phyloP scores from a whole-genome alignment of 805 yeast genomes.

The Lachancea fermentati region DNA sequence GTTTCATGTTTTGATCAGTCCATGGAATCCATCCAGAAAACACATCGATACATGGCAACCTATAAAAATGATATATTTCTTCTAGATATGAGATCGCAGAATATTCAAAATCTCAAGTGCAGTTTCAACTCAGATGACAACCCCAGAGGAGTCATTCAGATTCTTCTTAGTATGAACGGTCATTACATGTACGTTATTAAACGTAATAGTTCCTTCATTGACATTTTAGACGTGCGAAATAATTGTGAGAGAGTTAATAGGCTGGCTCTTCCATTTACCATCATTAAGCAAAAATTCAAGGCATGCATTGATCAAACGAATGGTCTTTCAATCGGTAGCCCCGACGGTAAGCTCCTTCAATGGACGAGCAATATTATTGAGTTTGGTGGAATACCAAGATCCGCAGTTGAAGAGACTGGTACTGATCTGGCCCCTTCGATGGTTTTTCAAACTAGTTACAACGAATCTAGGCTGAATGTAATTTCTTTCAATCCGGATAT shows the following conservation, averaged over 20 bases:
- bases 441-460: background rate
- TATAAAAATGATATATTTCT: conserved; percentile 26
- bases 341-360: conserved; percentile 15
- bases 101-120: conserved; percentile 1
- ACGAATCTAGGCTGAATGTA: conserved; percentile 15
- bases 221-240: conserved; percentile 33
- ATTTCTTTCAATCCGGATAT: conserved; percentile 17
- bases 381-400: conserved; percentile 23
- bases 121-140: conserved; percentile 8
- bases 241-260: conserved; percentile 10
- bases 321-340: conserved; percentile 26
- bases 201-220: conserved; percentile 28
- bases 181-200: conserved; percentile 32
- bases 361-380: conserved; percentile 26
- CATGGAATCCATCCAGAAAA: background rate
- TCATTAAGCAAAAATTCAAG: conserved; percentile 22
- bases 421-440: background rate
- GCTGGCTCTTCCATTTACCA: conserved; percentile 20
- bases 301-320: conserved; percentile 16
- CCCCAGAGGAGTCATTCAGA: conserved; percentile 31
- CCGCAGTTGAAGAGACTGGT: background rate
- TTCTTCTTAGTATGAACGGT: conserved; percentile 34
- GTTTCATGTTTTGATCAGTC: conserved; percentile 26
- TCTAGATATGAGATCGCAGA: conserved; percentile 20
- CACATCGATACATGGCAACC: conserved; percentile 21